Evolutionary conservation across 2,329 filamentous ascomycete species (phyloP).

Genomic region (Fusarium fujikuroi): DNA sequence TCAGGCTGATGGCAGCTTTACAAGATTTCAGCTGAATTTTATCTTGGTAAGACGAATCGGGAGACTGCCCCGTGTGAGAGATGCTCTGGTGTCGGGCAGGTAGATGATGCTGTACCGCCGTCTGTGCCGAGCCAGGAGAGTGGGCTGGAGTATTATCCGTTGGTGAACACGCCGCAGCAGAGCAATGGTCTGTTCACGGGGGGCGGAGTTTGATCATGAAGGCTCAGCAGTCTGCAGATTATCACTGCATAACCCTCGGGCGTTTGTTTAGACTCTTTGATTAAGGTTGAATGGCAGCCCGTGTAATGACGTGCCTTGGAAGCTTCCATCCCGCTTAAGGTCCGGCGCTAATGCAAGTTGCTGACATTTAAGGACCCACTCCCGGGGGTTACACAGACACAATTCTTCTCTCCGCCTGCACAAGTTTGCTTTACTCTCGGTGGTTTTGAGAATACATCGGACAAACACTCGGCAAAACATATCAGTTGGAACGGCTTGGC

Average conservation of each 20-base stretch:
- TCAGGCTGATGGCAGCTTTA: background rate
- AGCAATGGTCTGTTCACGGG: background rate
- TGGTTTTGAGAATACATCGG: fast-evolving
- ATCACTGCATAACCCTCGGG: background rate
- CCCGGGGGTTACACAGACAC: background rate
- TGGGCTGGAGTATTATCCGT: background rate
- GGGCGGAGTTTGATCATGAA: fast-evolving
- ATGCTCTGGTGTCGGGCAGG: background rate
- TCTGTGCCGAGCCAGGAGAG: background rate
- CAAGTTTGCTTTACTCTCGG: too few species aligned
- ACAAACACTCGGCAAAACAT: background rate
- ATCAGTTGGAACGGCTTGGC: background rate
- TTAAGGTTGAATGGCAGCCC: background rate
- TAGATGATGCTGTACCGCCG: background rate
- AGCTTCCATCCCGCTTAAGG: background rate
- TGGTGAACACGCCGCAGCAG: background rate
- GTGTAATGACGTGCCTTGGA: background rate
- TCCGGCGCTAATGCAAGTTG: background rate
- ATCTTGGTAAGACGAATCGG: background rate
- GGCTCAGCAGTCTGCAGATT: background rate
- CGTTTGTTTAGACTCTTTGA: background rate
- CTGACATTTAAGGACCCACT: background rate
- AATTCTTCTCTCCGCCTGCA: background rate
- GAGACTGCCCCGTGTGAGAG: background rate
- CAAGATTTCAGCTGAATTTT: background rate